These are phyloP conservation scores for Trametes versicolor DNA, from an alignment of 1,284 basidiomycete species.

Conservation along the genomic window DNA sequence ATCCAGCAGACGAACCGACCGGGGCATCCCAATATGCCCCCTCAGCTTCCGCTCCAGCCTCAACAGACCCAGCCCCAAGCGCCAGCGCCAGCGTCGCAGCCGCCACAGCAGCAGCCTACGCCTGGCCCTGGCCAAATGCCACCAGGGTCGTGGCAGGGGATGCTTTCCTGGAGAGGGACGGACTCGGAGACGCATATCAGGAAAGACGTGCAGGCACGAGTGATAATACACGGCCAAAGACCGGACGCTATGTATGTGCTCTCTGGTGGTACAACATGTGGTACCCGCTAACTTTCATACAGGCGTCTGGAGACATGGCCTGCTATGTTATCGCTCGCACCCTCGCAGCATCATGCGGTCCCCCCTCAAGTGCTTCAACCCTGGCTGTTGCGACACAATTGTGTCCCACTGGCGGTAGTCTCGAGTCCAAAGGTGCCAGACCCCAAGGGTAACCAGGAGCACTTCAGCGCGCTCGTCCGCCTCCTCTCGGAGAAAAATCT, in stretches of 20 bases:
- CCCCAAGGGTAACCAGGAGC: constrained; percentile 48
- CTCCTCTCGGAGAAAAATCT: constrained; percentile 54
- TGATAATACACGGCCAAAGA: constrained; percentile 37
- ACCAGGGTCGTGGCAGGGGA: constrained; percentile 58
- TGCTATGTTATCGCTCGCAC: constrained; percentile 51
- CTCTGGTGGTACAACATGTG: background rate
- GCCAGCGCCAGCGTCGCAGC: background rate
- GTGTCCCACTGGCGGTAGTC: constrained; percentile 35
- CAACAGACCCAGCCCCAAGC: constrained; percentile 5
- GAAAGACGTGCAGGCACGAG: constrained; percentile 55
- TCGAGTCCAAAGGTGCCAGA: constrained; percentile 33
- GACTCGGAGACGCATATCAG: constrained; percentile 48
- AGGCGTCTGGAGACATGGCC: constrained; percentile 70
- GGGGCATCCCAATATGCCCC: constrained; percentile 16
- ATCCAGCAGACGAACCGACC: constrained; percentile 54
- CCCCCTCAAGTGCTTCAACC: constrained; percentile 50
- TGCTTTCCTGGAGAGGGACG: constrained; percentile 57
- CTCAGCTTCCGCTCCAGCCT: background rate
- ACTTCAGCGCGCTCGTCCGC: constrained; percentile 51
- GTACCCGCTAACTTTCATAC: constrained; percentile 10
- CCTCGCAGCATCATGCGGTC: constrained; percentile 54
- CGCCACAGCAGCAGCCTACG: constrained; percentile 4
- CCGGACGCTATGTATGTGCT: constrained; percentile 38
- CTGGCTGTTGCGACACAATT: constrained; percentile 57
- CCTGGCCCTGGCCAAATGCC: background rate